Evolutionary conservation across 1,139 yeast species (phyloP).

Genomic region (Kodamaea plutei): DNA sequence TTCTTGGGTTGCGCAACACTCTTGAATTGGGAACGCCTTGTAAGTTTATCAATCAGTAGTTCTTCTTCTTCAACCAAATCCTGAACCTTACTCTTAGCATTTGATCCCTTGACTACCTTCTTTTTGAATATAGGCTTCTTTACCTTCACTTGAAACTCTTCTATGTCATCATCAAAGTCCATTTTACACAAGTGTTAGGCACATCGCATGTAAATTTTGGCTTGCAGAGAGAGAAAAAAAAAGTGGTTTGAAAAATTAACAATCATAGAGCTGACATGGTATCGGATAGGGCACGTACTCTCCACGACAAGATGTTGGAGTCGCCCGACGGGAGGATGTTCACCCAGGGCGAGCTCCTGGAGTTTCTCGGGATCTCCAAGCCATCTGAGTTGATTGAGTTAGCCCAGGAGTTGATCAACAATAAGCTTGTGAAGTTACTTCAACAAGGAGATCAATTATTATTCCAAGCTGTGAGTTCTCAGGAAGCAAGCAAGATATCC

Average conservation of each 20-base stretch:
- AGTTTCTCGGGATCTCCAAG: constrained; percentile 31
- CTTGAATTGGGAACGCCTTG: not conserved
- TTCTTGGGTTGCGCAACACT: not conserved
- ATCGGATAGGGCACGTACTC: constrained; percentile 48
- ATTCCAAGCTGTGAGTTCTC: constrained; percentile 66
- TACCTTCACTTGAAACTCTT: constrained; percentile 6
- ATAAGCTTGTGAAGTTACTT: constrained; percentile 63
- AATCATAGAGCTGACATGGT: too few species aligned
- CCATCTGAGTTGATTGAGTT: constrained; percentile 50
- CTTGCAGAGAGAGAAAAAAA: too few species aligned
- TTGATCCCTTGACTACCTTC: constrained; percentile 14
- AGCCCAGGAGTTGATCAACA: constrained; percentile 63
- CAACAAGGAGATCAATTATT: constrained; percentile 61
- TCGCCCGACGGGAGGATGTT: constrained; percentile 44
- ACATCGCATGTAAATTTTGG: too few species aligned
- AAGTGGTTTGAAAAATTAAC: too few species aligned
- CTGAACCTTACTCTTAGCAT: not conserved
- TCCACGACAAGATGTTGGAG: constrained; percentile 59
- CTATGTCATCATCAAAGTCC: constrained; percentile 10
- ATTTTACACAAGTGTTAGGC: too few species aligned
- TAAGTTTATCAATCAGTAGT: not conserved
- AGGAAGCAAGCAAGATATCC: constrained; percentile 67
- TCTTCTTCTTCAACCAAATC: not conserved
- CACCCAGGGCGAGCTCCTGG: constrained; percentile 57
- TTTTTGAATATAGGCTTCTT: constrained; percentile 19